Conservation (phyloP, 75 land plant genomes). For the Selaginella tamariscina region DNA sequence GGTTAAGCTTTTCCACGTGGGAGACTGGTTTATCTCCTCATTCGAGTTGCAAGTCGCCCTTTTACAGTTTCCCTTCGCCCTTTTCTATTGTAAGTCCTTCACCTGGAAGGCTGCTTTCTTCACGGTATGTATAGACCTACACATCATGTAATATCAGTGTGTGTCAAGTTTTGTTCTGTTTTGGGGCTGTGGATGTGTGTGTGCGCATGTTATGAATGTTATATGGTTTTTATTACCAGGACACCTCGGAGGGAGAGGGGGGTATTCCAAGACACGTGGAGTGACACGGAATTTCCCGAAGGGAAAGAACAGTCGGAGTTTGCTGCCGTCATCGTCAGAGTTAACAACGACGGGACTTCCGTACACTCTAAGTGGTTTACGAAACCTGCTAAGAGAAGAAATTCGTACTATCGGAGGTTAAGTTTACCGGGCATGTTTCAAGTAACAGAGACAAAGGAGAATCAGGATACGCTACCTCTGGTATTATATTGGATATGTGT, state of each 20-base stretch:
- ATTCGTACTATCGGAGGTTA: neutral
- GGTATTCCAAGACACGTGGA: neutral
- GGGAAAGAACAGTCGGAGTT: constrained; percentile 1
- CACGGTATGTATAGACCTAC: neutral
- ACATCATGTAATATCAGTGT: too few species aligned
- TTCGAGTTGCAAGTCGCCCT: neutral
- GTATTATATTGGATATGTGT: too few species aligned
- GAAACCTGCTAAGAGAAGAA: neutral
- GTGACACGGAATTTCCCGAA: neutral
- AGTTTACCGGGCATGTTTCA: neutral
- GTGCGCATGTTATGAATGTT: too few species aligned
- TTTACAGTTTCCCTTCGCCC: neutral
- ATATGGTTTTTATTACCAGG: too few species aligned
- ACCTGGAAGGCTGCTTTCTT: neutral
- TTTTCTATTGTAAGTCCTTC: constrained; percentile 2
- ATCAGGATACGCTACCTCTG: too few species aligned
- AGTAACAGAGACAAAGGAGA: neutral
- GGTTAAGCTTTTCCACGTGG: constrained; percentile 7
- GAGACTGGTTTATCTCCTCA: neutral
- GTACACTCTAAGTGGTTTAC: neutral
- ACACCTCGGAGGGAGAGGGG: too few species aligned
- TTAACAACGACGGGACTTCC: neutral
- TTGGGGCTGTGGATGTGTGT: too few species aligned
- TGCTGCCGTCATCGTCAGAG: constrained; percentile 2
- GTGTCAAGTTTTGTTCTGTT: too few species aligned